phyloP scores from a whole-genome alignment of 2,329 filamentous ascomycete species.

The Colletotrichum godetiae region DNA sequence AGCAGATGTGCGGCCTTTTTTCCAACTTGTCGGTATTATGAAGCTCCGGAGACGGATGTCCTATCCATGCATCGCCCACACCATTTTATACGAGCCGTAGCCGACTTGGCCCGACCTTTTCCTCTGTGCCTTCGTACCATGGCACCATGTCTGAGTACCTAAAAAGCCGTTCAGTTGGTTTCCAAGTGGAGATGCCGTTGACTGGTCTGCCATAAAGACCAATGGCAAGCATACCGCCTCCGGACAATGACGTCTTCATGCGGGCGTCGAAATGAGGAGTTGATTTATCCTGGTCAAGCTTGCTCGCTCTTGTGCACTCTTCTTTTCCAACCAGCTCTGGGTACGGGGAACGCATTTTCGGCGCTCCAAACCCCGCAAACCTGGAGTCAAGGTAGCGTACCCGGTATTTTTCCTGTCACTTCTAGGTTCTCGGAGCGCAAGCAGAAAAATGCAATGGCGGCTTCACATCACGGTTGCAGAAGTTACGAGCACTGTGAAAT shows the following conservation, averaged over 20 bases:
- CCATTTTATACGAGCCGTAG: background rate
- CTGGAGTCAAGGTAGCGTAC: background rate
- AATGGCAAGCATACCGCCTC: constrained; percentile 4
- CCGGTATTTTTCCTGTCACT: background rate
- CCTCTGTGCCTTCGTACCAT: background rate
- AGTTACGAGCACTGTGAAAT: background rate
- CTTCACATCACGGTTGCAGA: background rate
- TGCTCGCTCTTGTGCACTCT: background rate
- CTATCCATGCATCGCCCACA: background rate
- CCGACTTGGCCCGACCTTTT: background rate
- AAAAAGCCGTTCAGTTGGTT: background rate
- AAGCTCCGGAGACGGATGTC: background rate
- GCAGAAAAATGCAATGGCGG: background rate
- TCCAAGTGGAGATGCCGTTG: background rate
- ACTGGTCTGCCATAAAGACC: background rate
- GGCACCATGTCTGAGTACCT: background rate
- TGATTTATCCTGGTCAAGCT: background rate
- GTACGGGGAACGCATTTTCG: background rate
- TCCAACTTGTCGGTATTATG: background rate
- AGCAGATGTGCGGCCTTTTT: background rate
- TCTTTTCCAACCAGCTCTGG: background rate
- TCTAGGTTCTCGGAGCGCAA: background rate
- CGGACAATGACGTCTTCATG: constrained; percentile 8
- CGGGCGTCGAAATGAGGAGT: constrained; percentile 11
- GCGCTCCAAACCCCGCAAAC: background rate